Conservation (phyloP, 2,329 filamentous ascomycete genomes). For the Aspergillus carbonarius region DNA sequence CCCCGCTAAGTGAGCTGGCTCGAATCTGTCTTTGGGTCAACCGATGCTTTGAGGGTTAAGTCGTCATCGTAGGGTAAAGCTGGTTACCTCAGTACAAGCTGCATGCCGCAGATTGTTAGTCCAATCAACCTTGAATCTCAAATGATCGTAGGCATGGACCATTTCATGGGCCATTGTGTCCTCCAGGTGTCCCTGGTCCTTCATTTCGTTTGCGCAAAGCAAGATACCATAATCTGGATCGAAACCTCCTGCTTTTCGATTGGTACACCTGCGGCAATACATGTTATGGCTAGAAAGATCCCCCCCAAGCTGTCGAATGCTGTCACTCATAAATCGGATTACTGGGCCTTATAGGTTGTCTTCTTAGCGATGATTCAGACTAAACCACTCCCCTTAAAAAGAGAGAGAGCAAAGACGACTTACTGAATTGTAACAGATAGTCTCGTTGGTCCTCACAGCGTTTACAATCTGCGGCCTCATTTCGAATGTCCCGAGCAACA, state of each 20-base stretch:
- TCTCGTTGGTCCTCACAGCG: slow-evolving; percentile 79
- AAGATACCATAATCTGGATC: slow-evolving; percentile 82
- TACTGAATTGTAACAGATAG: slow-evolving; percentile 76
- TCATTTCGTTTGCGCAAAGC: slow-evolving; percentile 88
- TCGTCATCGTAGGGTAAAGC: background rate
- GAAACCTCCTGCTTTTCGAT: slow-evolving; percentile 77
- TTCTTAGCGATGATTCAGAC: background rate
- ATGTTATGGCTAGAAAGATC: slow-evolving; percentile 73
- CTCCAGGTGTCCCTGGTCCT: slow-evolving; percentile 77
- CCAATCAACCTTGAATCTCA: slow-evolving; percentile 88
- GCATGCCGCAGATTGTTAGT: slow-evolving; percentile 79
- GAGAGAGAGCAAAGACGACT: slow-evolving; percentile 11
- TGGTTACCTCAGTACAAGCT: slow-evolving; percentile 82
- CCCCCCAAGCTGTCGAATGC: slow-evolving; percentile 76
- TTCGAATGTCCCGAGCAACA: slow-evolving; percentile 68
- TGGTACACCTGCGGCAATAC: slow-evolving; percentile 74
- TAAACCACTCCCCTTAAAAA: too few species aligned
- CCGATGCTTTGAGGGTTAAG: background rate
- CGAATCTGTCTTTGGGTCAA: slow-evolving; percentile 64
- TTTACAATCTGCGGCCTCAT: slow-evolving; percentile 75
- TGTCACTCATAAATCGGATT: slow-evolving; percentile 81
- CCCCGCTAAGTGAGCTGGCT: slow-evolving; percentile 86
- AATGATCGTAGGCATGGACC: slow-evolving; percentile 93
- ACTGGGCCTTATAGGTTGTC: slow-evolving; percentile 58
- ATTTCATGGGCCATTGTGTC: slow-evolving; percentile 96